phyloP scores from a whole-genome alignment of 345 rosid species.

The Cardamine resedifolia region DNA sequence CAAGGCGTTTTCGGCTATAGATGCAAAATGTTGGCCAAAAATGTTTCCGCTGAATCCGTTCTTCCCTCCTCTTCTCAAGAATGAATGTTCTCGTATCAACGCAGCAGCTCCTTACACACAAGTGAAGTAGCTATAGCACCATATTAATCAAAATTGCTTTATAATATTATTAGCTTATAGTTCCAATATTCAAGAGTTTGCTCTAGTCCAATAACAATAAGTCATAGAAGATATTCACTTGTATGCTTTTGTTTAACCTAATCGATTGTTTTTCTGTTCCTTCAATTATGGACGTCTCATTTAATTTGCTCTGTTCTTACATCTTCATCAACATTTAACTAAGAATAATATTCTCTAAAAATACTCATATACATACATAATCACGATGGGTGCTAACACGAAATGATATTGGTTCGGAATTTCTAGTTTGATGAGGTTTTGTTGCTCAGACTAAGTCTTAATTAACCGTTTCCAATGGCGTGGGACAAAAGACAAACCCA shows the following conservation, averaged over 20 bases:
- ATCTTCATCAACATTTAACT: background rate
- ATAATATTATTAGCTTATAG: background rate
- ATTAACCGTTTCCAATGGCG: background rate
- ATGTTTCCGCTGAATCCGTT: background rate
- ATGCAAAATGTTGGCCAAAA: conserved; percentile 1
- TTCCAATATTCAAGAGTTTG: background rate
- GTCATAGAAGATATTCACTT: background rate
- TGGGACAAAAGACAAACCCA: background rate
- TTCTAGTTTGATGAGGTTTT: too few species aligned
- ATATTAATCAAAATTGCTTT: background rate
- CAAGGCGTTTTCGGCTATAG: too few species aligned
- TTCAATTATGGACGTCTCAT: background rate
- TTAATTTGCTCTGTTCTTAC: background rate
- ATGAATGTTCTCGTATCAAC: background rate
- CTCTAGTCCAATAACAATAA: background rate
- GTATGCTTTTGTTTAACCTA: background rate
- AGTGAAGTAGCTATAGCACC: background rate
- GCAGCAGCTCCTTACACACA: background rate
- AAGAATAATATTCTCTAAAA: background rate
- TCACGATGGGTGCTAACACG: too few species aligned
- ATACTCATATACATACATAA: too few species aligned
- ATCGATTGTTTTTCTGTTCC: background rate
- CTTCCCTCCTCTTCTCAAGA: background rate
- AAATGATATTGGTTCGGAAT: too few species aligned
- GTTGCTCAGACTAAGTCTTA: background rate